Base-by-base conservation (phyloP, 1,284 basidiomycete species). In the Rhizopogon hawkerae region DNA sequence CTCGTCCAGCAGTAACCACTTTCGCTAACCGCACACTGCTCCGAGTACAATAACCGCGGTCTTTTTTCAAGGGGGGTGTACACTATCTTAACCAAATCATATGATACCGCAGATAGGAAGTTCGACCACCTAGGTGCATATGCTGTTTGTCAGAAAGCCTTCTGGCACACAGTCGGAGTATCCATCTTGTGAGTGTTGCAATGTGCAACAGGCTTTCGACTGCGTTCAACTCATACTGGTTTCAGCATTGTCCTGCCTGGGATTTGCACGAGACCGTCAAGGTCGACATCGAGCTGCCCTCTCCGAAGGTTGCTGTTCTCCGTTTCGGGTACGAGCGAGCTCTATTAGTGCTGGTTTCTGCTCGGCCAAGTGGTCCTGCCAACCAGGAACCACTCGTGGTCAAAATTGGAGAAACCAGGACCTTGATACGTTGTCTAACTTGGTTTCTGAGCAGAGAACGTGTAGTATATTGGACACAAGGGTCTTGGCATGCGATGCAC, bases 131-230 rank as follows among this genome's bases (percentile, higher is more conserved):
- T 68, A 48, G 78, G 77, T 43, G 63, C 64, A 34, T 71, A 78
- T 49, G 66, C 87, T 48, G 62, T 84, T 53, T 75, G 69, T 37
- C 81, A 84, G 52, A 83, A 87, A 62, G 78, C 85, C 56, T 83
- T 87, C 66, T 88, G 84, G 84, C 86, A 79, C 62, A 75, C 74
- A 8, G 66, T 85, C 54, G 76, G 77, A 46, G 87, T 89, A 82
- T 82, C 84, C 2, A 60, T 78, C 21, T 80, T 87, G 86, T 85
- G 54, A 64, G 79, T 41, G 23, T n/a, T 34, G 23, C 34, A 3
- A 33, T 16, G 5, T 11, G 8, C 37, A 9, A 9, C 9, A 23
- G 21, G 21, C 16, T 41, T 5, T n/a, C 38, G 1, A 21, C n/a
- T 21, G 13, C 13, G 7, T 43, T 23, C 21, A 23, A 50, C 60